These are phyloP conservation scores for Cicer arietinum DNA, from an alignment of 306 rosid species.

Conservation along the genomic window DNA sequence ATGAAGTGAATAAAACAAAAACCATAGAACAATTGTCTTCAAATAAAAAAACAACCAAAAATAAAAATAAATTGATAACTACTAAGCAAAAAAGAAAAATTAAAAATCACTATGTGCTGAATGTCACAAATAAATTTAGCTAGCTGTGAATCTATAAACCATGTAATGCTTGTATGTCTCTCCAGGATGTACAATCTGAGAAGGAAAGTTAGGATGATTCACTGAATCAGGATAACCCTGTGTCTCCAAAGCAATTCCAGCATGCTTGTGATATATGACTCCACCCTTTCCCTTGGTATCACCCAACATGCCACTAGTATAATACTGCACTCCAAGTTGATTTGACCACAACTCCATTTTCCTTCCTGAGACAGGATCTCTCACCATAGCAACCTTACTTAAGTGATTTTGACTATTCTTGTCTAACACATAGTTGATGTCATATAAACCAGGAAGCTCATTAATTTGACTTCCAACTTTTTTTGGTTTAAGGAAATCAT, in stretches of 20 bases:
- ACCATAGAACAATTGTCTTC: no score
- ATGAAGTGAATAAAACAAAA: no score
- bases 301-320: constrained; percentile 52
- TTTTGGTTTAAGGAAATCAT: constrained; percentile 59
- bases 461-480: constrained; percentile 52
- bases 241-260: constrained; percentile 63
- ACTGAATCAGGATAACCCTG: constrained; percentile 73
- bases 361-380: constrained; percentile 61
- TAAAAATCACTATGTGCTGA: not conserved
- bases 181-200: constrained; percentile 63
- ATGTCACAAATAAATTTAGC: not conserved
- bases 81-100: not conserved
- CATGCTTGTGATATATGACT: constrained; percentile 42
- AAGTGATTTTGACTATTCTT: constrained; percentile 28
- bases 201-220: constrained; percentile 61
- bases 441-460: constrained; percentile 58
- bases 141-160: constrained; percentile 65
- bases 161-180: constrained; percentile 59
- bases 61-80: no score
- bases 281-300: constrained; percentile 60
- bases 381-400: constrained; percentile 49
- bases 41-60: no score
- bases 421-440: constrained; percentile 69
- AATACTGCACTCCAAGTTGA: constrained; percentile 66
- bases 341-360: constrained; percentile 72